These are phyloP conservation scores for Ramularia endophylla DNA, from an alignment of 2,329 filamentous ascomycete genomes.

Conservation along the genomic window DNA sequence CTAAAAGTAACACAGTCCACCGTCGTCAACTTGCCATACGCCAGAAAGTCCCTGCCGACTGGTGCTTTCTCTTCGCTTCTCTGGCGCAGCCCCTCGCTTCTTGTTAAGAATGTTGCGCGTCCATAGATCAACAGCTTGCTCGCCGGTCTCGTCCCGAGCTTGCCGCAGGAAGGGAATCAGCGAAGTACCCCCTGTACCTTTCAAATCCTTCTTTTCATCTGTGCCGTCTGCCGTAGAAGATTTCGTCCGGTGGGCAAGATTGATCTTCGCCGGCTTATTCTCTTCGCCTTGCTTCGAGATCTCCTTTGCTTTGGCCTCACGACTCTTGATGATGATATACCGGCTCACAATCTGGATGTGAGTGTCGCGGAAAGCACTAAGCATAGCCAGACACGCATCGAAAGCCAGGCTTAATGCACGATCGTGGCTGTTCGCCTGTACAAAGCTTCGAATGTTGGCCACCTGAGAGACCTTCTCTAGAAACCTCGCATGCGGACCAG, in stretches of 20 bases:
- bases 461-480: constrained; percentile 71
- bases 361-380: constrained; percentile 77
- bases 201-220: constrained; percentile 57
- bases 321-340: constrained; percentile 87
- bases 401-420: constrained; percentile 70
- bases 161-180: constrained; percentile 96
- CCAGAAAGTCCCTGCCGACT: constrained; percentile 64
- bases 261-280: constrained; percentile 38
- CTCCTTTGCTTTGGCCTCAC: constrained; percentile 50
- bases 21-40: constrained; percentile 83
- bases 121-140: constrained; percentile 73
- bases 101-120: constrained; percentile 53
- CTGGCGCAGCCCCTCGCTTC: constrained; percentile 24
- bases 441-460: constrained; percentile 82
- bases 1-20: constrained; percentile 36
- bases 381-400: constrained; percentile 79
- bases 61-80: constrained; percentile 5
- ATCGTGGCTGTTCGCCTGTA: constrained; percentile 57
- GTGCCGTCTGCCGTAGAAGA: constrained; percentile 26
- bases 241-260: constrained; percentile 20
- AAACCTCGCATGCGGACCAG: constrained; percentile 83
- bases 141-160: constrained; percentile 89
- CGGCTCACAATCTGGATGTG: constrained; percentile 95
- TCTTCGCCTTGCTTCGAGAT: constrained; percentile 30
- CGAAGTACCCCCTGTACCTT: constrained; percentile 87